These are phyloP conservation scores for Neopestalotiopsis rosae DNA, from an alignment of 2,329 filamentous ascomycete species.

Conservation along the genomic window DNA sequence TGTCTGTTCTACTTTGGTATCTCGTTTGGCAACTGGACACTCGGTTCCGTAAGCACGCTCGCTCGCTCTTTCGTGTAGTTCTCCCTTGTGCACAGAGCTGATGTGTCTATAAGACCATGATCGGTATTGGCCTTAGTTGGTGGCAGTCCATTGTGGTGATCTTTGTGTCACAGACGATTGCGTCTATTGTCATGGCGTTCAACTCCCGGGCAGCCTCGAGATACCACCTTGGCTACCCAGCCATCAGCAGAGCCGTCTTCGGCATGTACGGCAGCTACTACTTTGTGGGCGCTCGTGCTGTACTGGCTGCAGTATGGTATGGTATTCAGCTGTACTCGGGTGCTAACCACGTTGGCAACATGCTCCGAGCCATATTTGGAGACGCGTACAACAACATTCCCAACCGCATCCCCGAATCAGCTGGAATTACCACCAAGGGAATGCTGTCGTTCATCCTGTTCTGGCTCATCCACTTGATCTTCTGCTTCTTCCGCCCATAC, in stretches of 20 bases:
- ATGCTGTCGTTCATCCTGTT: slow-evolving; percentile 45
- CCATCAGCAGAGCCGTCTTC: slow-evolving; percentile 42
- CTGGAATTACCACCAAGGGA: slow-evolving; percentile 43
- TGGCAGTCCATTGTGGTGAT: slow-evolving; percentile 50
- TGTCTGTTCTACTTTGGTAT: slow-evolving; percentile 18
- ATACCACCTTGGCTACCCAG: slow-evolving; percentile 49
- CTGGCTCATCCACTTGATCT: slow-evolving; percentile 45
- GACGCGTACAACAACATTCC: slow-evolving; percentile 42
- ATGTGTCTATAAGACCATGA: slow-evolving; percentile 8
- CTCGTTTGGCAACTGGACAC: slow-evolving; percentile 16
- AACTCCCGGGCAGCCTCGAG: slow-evolving; percentile 47
- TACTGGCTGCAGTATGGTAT: slow-evolving; percentile 41
- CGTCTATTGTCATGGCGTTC: slow-evolving; percentile 48
- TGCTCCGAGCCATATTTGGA: slow-evolving; percentile 36
- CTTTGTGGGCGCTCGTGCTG: slow-evolving; percentile 44
- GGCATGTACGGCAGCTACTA: slow-evolving; percentile 49
- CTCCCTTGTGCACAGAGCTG: neutral
- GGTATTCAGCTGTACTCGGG: slow-evolving; percentile 16
- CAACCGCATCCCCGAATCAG: slow-evolving; percentile 40
- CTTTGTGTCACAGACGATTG: slow-evolving; percentile 47
- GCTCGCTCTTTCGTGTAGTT: neutral
- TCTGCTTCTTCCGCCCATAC: slow-evolving; percentile 48
- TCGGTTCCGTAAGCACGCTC: slow-evolving; percentile 13
- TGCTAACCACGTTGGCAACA: slow-evolving; percentile 10
- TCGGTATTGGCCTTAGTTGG: slow-evolving; percentile 50